Evolutionary conservation across 768 basidiomycete genomes (phyloP), one percentile per base, ranked within the genome.

Genomic region (Tulasnella sp.): DNA sequence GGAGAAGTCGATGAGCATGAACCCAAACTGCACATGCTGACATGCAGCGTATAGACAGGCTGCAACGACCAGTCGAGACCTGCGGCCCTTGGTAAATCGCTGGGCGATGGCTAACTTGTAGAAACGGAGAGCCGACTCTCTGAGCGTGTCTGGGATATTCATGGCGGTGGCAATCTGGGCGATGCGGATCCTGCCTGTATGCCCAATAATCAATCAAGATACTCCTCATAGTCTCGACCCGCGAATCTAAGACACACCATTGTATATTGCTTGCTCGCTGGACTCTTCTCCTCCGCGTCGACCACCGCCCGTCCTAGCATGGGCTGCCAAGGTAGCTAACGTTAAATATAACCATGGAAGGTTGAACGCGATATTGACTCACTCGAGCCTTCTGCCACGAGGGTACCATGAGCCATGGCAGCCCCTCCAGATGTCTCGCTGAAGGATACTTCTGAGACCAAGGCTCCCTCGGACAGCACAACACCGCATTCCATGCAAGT

Each of bases 1-100:
- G n/a, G 91, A 91, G 67, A 99, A 98, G 73, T 99, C 96, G 63
- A 99, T 98, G 24, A 99, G 81, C 96, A 98, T 98, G 70, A 94
- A 89, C 59, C 85, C 90, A 54, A 89, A 91, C 71, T 95, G 89
- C 67, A 86, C 88, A 72, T 93, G 85, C 61, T 95, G 73, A 69
- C 93, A 95, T 2, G 93, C 90, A 44, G 95, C 82, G 68, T 99
- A 98, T 48, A 98, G 78, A 69, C 96, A 99, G 43, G 94, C 88
- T 2, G 94, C 96, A 34, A 95, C 88, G 63, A 99, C 91, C 66
- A 96, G 92, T 68, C 90, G 76, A 66, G 89, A 89, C 67, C 86
- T 85, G 26, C 96, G 80, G 8, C 96, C 96, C 70, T 94, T 91
- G 3, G 78, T 95, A 70, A 99, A 99, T 64, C 88, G 88, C 74